Evolutionary conservation across 139 green algal species (phyloP), one percentile per base, ranked within the genome.

Genomic region (Diplosphaera chodatii): DNA sequence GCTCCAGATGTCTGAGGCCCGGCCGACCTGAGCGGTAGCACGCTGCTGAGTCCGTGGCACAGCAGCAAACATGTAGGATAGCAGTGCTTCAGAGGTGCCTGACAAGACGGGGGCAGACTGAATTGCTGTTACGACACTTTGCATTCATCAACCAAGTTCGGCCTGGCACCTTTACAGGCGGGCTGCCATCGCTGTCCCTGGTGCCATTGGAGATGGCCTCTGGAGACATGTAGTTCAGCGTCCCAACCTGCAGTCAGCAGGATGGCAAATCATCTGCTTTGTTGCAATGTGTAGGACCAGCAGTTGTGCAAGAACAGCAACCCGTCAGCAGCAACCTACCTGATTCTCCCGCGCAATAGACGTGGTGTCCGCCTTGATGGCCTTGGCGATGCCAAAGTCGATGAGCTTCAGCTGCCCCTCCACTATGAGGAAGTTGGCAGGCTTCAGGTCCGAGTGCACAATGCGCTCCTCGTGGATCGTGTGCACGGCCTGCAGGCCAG

Each of bases 201-300:
- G 71, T 79, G 25, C 92, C 91, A 20, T 87, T 89, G 66, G 94
- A 78, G 74, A 98, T 94, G 32, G 94, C 91, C 78, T 99, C 94
- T 8, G 94, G 94, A 0, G 86, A 92, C 94, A 99, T 98, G 89
- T 98, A 99, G 83, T 98, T 98, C 1, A 99, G 83, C 6, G 94
- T 99, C 56, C 94, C 94, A 3, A 97, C 91, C 87, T 92, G 75
- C 28, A 6, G 10, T 48, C 37, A 48, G 37, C 37, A 48, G 37
- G 10, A 48, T 48, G 6, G 10, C 37, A 48, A 6, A 6, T 48
- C 10, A 48, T 10, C 37, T 48, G 37, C 37, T 48, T 48, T 10
- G 10, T 48, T 48, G 37, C 37, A 48, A 48, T 10, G 10, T 48
- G 37, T 48, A 48, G 37, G 37, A 48, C 37, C 37, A 48, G 37